Evolutionary conservation across 1,139 yeast species (phyloP), one percentile per base, ranked within the genome.

Genomic region (Kodamaea sp.): DNA sequence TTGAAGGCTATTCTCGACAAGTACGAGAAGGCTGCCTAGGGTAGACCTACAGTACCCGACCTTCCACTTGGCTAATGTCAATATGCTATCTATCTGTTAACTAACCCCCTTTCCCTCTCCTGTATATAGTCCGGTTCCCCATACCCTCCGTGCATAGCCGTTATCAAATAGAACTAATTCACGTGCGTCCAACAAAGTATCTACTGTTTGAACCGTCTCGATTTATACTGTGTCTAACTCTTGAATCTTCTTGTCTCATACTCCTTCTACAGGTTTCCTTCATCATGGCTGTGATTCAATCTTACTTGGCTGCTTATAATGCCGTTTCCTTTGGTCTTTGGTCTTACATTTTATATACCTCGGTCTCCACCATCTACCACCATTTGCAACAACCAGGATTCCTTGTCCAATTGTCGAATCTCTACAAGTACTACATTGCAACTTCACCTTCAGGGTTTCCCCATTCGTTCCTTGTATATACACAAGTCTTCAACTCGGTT

Each of bases 271-370:
- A n/a, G n/a, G n/a, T n/a, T n/a, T n/a, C n/a, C n/a, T n/a, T n/a
- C n/a, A n/a, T n/a, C n/a, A n/a, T n/a, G n/a, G n/a, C n/a, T n/a
- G n/a, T n/a, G n/a, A n/a, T n/a, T n/a, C n/a, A n/a, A n/a, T n/a
- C n/a, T n/a, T n/a, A 36, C 22, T 32, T 63, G 28, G 36, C 48
- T 5, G 21, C 39, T 4, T 88, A 87, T 66, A 88, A 89, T 61
- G 66, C 75, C n/a, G 43, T 75, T 9, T 80, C 92, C 6, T 82
- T 82, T 0, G 56, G 74, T 7, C 65, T 84, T 10, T 89, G 96
- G 97, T 62, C 68, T 0, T 70, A 73, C 20, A 76, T 86, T 4
- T 41, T 61, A 9, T 24, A 38, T 16, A 26, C 32, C 11, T 49
- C 59, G n/a, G 13, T 46, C 18, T 32, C 16, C 10, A 59, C 55